Percentiles rank a stretch among this genome's conserved stretches.
phyloP scores from a whole-genome alignment of 2,329 filamentous ascomycete genomes.

The Diaporthe vaccinii region DNA sequence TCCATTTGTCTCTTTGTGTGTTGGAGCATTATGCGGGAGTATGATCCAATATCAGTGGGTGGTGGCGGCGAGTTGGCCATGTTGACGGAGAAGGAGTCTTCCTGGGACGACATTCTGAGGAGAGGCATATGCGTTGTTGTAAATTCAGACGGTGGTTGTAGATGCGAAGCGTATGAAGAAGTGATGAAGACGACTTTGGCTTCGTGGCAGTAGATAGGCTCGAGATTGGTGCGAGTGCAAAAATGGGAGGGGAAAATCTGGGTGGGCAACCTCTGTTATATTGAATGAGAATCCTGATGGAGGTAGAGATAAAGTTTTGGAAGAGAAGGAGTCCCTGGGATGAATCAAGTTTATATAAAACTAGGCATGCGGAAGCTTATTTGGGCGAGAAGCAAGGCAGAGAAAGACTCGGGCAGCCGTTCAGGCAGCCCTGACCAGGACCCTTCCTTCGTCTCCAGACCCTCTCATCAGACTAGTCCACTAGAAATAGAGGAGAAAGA shows the following conservation, averaged over 20 bases:
- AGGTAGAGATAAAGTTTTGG: not conserved
- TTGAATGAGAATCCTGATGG: not conserved
- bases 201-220: not conserved
- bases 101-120: slow-evolving; percentile 44
- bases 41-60: slow-evolving; percentile 53
- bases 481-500: slow-evolving; percentile 17
- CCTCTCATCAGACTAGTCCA: slow-evolving; percentile 18
- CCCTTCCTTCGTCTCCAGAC: slow-evolving; percentile 34
- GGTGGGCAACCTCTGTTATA: not conserved
- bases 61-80: slow-evolving; percentile 45
- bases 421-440: slow-evolving; percentile 23
- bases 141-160: not conserved
- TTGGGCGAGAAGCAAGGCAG: slow-evolving; percentile 30
- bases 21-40: slow-evolving; percentile 72
- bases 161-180: not conserved
- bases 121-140: slow-evolving; percentile 37
- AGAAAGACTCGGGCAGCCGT: slow-evolving; percentile 5
- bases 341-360: slow-evolving; percentile 37
- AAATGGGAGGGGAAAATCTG: not conserved
- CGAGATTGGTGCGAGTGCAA: not conserved
- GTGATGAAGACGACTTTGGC: not conserved
- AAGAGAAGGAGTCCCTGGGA: slow-evolving; percentile 11
- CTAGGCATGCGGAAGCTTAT: slow-evolving; percentile 27
- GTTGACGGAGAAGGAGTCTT: slow-evolving; percentile 43
- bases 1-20: slow-evolving; percentile 78